Percentiles rank a stretch among this genome's conserved stretches.
Conservation (phyloP, 768 basidiomycete genomes). For the Cyathus striatus region DNA sequence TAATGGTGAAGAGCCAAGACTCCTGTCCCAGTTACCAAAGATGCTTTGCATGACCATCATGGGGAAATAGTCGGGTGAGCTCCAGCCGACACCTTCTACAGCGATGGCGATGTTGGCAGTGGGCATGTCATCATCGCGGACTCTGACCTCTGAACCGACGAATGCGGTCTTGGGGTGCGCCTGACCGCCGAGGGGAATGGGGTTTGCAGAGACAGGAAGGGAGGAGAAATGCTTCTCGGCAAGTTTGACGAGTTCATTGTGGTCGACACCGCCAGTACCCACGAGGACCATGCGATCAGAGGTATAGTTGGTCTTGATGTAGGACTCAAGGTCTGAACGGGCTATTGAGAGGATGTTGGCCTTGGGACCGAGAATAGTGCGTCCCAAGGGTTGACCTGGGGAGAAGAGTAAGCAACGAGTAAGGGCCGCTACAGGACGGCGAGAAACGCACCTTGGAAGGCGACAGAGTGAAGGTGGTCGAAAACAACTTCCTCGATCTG, state of each 20-base stretch:
- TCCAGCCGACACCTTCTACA: slow-evolving; percentile 97
- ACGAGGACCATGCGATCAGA: slow-evolving; percentile 99
- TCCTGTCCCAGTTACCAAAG: slow-evolving; percentile 99
- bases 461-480: slow-evolving; percentile 94
- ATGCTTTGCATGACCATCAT: slow-evolving; percentile 98
- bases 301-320: slow-evolving; percentile 98
- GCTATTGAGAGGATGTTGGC: slow-evolving; percentile 94
- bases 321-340: slow-evolving; percentile 79
- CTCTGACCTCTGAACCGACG: slow-evolving; percentile 90
- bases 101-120: slow-evolving; percentile 95
- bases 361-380: slow-evolving; percentile 96
- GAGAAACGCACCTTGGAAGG: slow-evolving; percentile 78
- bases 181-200: slow-evolving; percentile 81
- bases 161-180: slow-evolving; percentile 77
- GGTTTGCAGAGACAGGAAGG: slow-evolving; percentile 82
- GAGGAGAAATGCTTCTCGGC: slow-evolving; percentile 91
- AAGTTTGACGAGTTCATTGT: slow-evolving; percentile 87
- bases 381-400: slow-evolving; percentile 88
- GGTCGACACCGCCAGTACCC: slow-evolving; percentile 93
- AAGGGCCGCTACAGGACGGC: slow-evolving; percentile 1
- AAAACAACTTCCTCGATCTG: slow-evolving; percentile 98
- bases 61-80: slow-evolving; percentile 97
- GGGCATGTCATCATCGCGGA: slow-evolving; percentile 87
- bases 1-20: slow-evolving; percentile 84
- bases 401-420: slow-evolving; percentile 1